Evolutionary conservation across 768 basidiomycete genomes (phyloP), one percentile per base, ranked within the genome.

Genomic region (Macrolepiota albuminosa): DNA sequence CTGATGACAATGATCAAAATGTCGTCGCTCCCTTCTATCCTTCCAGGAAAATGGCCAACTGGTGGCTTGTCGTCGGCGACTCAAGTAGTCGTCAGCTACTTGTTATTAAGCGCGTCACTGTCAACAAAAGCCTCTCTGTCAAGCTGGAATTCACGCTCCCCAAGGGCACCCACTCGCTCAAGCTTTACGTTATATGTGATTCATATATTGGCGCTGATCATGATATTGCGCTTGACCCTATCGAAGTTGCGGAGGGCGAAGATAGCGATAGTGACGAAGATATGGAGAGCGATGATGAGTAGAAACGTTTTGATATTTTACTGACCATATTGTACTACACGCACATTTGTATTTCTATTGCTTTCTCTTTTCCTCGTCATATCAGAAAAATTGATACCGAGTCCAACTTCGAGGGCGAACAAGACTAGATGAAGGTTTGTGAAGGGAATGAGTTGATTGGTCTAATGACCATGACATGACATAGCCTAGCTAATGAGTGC

Each of bases 51-150:
- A 84, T 93, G 73, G 86, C 91, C 58, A 95, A 94, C 68, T 98
- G 95, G 96, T 98, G 95, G 95, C 81, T 98, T 37, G 95, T 98
- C 50, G 81, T 98, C 13, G 94, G 93, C n/a, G 91, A 95, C 55
- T 80, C 88, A 6, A 77, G 77, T 37, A 86, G 84, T n/a, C 84
- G 86, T 40, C 89, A 93, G 66, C 78, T 99, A 13, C 87, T 93
- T 5, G 78, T 92, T 75, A 78, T 87, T 75, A 96, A 97, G 78
- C 88, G 88, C 46, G 92, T 98, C 34, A 96, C 96, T 0, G 84
- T 94, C 80, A 91, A 80, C 84, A 95, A 82, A 77, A 87, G 71
- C 64, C 81, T 98, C n/a, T 76, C 78, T 18, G 88, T 91, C 62
- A 94, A 94, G 68, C 84, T 99, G 46, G 93, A 98, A 71, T 90